Base-by-base conservation (phyloP, 78 protist genomes). In the Dictyostelium discoideum region DNA sequence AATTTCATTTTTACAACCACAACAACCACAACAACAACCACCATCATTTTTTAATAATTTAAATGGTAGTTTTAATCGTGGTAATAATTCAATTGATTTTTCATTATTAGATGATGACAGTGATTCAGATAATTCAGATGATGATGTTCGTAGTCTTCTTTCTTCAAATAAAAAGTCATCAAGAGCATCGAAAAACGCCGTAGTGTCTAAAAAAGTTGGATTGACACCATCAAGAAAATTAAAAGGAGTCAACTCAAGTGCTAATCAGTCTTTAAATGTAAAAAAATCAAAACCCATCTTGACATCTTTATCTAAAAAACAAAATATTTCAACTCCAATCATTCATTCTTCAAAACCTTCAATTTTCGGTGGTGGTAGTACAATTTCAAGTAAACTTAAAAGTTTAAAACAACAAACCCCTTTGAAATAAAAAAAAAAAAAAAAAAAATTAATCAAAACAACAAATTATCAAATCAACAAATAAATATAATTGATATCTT, bases 101-200 rank as follows among this genome's bases (percentile, higher is more conserved):
- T 18, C 46, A 20, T 44, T 79, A 11, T n/a, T 44, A 10, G 84
- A 79, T 7, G 84, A 79, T 7, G 50, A 77, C 9, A 77, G 83
- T 39, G 84, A 79, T 79, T 79, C 84, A n/a, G 84, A 79, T 22
- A 40, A 79, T 44, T 79, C 84, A 44, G 65, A 79, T 44, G 44
- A 10, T 24, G 65, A n/a, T n/a, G 77, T 24, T 69, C 42, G 77
- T n/a, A 69, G 77, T 26, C 42, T 60, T 60, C 69, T 40, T 39
- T 32, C 83, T 6, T 60, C 69, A 3, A 60, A 42, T 78, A 22
- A 10, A 44, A 46, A n/a, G 8, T 26, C 63, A 1, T 78, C 42
- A 46, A 46, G 67, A 79, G 50, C 44, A 5, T 79, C 84, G 4
- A 44, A 24, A 22, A 79, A 44, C 22, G n/a, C 0, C 44, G 0